phyloP scores from a whole-genome alignment of 768 basidiomycete genomes.

The Suillus placidus region DNA sequence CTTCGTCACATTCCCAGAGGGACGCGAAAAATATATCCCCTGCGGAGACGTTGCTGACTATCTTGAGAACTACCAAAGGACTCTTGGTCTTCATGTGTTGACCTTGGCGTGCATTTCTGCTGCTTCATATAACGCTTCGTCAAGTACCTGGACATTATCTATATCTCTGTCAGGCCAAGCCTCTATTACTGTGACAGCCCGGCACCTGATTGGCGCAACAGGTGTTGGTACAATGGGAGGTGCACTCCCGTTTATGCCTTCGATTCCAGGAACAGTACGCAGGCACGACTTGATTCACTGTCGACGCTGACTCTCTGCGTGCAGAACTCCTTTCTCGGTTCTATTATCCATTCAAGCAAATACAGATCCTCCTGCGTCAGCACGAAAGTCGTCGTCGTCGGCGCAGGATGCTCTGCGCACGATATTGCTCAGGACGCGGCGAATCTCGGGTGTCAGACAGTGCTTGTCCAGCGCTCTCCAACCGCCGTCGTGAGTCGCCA shows the following conservation, averaged over 20 bases:
- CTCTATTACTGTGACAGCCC: neutral
- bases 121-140: neutral
- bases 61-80: constrained; percentile 14
- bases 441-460: constrained; percentile 1
- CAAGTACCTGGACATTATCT: constrained; percentile 5
- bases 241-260: neutral
- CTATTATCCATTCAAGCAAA: constrained; percentile 7
- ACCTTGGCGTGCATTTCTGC: constrained; percentile 5
- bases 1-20: constrained; percentile 11
- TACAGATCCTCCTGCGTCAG: neutral
- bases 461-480: constrained; percentile 16
- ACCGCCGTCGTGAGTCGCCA: constrained; percentile 15
- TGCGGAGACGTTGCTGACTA: constrained; percentile 13
- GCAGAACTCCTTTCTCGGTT: constrained; percentile 9
- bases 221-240: constrained; percentile 9
- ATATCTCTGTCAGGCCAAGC: neutral
- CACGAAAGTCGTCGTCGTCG: constrained; percentile 12
- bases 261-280: constrained; percentile 5
- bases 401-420: constrained; percentile 18
- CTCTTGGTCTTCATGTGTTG: constrained; percentile 12
- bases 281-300: neutral
- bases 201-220: constrained; percentile 11
- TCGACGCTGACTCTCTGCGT: neutral
- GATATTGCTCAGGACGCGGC: constrained; percentile 18
- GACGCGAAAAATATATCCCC: constrained; percentile 3